phyloP scores from a whole-genome alignment of 1,284 basidiomycete genomes.

The Rhodofomes roseus region DNA sequence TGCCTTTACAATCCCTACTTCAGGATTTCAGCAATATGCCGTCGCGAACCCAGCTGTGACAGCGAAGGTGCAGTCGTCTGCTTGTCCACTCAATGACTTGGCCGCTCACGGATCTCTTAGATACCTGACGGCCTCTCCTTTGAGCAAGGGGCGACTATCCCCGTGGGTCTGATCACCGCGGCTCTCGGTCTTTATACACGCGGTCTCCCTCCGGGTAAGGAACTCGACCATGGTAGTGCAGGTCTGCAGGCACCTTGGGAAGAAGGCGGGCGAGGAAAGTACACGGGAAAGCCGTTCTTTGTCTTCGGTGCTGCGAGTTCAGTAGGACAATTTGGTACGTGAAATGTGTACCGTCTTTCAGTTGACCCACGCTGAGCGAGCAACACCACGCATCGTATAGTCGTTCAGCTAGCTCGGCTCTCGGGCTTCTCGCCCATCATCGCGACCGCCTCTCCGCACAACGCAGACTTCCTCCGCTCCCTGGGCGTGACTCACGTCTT shows the following conservation, averaged over 20 bases:
- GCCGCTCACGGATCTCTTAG: background rate
- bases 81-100: background rate
- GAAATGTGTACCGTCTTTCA: background rate
- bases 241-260: no score
- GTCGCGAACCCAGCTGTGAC: constrained; percentile 35
- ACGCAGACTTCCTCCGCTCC: constrained; percentile 43
- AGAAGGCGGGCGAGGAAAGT: constrained; percentile 25
- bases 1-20: constrained; percentile 31
- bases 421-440: constrained; percentile 54
- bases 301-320: constrained; percentile 34
- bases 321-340: constrained; percentile 35
- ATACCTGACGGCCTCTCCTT: constrained; percentile 3
- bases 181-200: constrained; percentile 3
- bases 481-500: no score
- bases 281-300: constrained; percentile 28
- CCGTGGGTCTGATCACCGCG: constrained; percentile 7
- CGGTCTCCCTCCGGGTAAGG: background rate
- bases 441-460: constrained; percentile 44
- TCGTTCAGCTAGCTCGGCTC: constrained; percentile 49
- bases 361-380: background rate
- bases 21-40: constrained; percentile 49
- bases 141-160: constrained; percentile 9
- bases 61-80: background rate
- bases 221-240: constrained; percentile 1
- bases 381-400: constrained; percentile 23